Percentiles rank a stretch among this genome's conserved stretches.
Conservation (phyloP, 768 basidiomycete species). For the Lactarius hengduanensis region DNA sequence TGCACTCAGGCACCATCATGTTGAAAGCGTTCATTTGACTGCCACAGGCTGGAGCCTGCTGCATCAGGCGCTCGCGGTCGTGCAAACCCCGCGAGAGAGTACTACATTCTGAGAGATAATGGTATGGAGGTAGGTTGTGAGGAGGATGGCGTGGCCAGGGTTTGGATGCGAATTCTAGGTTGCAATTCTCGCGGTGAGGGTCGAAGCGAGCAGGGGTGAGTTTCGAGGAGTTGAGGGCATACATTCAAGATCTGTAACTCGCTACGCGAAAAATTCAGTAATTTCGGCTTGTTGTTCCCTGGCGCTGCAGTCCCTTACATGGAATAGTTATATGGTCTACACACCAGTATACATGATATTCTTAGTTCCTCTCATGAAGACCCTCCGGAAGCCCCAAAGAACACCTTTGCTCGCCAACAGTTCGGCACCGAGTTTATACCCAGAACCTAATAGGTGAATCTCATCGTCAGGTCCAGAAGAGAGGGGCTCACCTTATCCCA, state of each 20-base stretch:
- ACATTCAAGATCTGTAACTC: constrained; percentile 13
- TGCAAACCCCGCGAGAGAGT: constrained; percentile 69
- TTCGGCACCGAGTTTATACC: constrained; percentile 76
- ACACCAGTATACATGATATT: constrained; percentile 13
- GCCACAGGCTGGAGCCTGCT: constrained; percentile 43
- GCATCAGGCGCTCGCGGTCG: constrained; percentile 62
- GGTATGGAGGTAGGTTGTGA: constrained; percentile 77
- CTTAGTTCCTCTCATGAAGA: constrained; percentile 29
- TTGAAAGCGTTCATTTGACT: constrained; percentile 73
- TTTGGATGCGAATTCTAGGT: constrained; percentile 61
- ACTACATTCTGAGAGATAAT: constrained; percentile 68
- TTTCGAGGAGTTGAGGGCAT: constrained; percentile 19
- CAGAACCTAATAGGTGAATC: constrained; percentile 41
- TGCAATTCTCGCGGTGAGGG: constrained; percentile 39
- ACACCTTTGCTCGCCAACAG: constrained; percentile 62
- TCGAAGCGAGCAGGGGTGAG: constrained; percentile 9
- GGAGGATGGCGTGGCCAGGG: constrained; percentile 62
- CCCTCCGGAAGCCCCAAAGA: constrained; percentile 40
- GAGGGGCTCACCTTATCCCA: constrained; percentile 79
- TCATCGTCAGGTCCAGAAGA: background rate
- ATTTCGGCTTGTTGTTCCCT: background rate
- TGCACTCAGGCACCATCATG: constrained; percentile 60
- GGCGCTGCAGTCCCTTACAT: background rate
- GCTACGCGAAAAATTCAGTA: background rate
- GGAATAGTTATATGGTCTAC: constrained; percentile 9